Conservation (phyloP, 371 early-diverging fungal species). For the Mucor plumbeus region DNA sequence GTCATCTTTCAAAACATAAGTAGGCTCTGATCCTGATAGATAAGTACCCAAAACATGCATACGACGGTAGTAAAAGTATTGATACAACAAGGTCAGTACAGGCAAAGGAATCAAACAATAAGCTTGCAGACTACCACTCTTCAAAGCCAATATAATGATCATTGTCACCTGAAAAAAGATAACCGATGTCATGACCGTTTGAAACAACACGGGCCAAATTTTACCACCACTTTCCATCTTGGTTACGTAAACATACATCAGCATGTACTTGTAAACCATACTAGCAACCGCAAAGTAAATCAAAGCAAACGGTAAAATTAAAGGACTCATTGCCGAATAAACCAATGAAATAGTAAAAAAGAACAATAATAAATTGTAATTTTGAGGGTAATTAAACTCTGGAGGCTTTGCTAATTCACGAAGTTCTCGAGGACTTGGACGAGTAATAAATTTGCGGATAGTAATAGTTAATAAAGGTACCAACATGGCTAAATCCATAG, state of each 20-base stretch:
- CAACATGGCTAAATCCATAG: conserved; percentile 73
- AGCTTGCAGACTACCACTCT: conserved; percentile 47
- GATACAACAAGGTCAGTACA: conserved; percentile 60
- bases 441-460: conserved; percentile 64
- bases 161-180: conserved; percentile 73
- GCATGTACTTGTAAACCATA: conserved; percentile 77
- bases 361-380: conserved; percentile 75
- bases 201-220: conserved; percentile 78
- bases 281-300: conserved; percentile 72
- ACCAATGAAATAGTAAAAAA: conserved; percentile 79
- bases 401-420: conserved; percentile 69
- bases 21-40: conserved; percentile 35
- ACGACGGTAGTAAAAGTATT: conserved; percentile 54
- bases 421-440: conserved; percentile 76
- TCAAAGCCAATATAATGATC: conserved; percentile 59
- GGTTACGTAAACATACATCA: conserved; percentile 74
- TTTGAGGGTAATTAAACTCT: conserved; percentile 71
- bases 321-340: conserved; percentile 79
- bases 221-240: conserved; percentile 75
- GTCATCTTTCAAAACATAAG: background rate
- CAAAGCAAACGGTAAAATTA: conserved; percentile 75
- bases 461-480: conserved; percentile 64
- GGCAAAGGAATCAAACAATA: conserved; percentile 65
- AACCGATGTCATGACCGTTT: conserved; percentile 65
- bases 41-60: conserved; percentile 35